A percentile compares a stretch with the other conserved stretches of the same genome.
Evolutionary conservation across 306 rosid species (phyloP).

Genomic region (Castanopsis chinensis): DNA sequence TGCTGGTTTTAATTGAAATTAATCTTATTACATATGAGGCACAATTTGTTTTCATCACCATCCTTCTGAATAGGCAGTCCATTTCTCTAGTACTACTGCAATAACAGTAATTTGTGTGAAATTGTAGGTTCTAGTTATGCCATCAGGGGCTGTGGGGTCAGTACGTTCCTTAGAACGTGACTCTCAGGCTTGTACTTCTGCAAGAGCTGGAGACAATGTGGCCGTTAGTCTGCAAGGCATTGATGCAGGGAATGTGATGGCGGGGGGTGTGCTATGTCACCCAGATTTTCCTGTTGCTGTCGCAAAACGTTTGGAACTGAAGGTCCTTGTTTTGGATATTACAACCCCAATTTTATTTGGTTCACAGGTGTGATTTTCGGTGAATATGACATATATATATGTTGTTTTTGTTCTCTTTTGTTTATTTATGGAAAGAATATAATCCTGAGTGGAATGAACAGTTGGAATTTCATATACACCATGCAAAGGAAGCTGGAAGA

Average conservation of each 20-base stretch:
- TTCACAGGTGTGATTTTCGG: constrained; percentile 61
- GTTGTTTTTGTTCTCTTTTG: neutral
- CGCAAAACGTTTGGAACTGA: constrained; percentile 81
- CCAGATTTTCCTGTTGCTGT: constrained; percentile 79
- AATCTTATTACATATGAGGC: neutral
- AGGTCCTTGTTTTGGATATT: constrained; percentile 79
- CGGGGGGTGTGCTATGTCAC: constrained; percentile 94
- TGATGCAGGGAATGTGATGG: constrained; percentile 59
- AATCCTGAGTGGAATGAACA: constrained; percentile 36
- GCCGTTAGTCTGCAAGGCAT: constrained; percentile 77
- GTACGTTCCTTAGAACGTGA: constrained; percentile 81
- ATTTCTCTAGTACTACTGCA: neutral
- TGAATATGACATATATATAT: neutral
- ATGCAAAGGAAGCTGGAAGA: constrained; percentile 76
- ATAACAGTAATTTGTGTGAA: constrained; percentile 10
- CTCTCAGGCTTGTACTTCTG: constrained; percentile 66
- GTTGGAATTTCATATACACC: constrained; percentile 94
- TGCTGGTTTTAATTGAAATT: neutral
- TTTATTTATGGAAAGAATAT: constrained; percentile 1
- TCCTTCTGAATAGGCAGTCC: neutral
- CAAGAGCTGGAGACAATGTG: constrained; percentile 93
- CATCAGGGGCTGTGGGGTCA: constrained; percentile 75
- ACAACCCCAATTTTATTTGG: constrained; percentile 78
- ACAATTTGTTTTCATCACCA: neutral
- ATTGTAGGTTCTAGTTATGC: constrained; percentile 83